Evolutionary conservation across 345 rosid genomes (phyloP), one percentile per base, ranked within the genome.

Genomic region (Syzygium oleosum): DNA sequence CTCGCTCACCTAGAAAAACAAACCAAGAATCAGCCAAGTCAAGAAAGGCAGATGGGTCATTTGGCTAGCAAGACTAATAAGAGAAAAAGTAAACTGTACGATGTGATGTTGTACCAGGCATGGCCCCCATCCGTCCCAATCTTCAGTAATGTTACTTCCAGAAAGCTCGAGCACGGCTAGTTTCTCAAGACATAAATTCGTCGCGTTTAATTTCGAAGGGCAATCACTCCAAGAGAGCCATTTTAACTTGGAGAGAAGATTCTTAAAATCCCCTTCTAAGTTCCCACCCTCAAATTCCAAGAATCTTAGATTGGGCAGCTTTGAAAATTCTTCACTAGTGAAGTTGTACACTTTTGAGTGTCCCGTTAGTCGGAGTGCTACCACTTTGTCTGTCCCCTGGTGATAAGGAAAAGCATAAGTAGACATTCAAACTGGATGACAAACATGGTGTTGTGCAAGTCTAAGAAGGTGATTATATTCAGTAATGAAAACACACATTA

Each of bases 201-300:
- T 25, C 4, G 52, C 41, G 0, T 17, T 52, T 11, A 87, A n/a
- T 17, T 53, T 17, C 7, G 1, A 46, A 53, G 43, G n/a, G n/a
- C 51, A 19, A 59, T 63, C 22, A 7, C 59, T 59, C 85, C 88
- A 87, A 52, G 65, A 87, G 16, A 87, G 73, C 88, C 88, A 87
- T 43, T 4, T 79, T 51, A 87, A 56, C 22, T 87, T 38, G 21
- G 19, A 34, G 55, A 87, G 85, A 22, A 7, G 17, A 41, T 41
- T 25, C 27, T 87, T 38, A 49, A 87, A 38, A 27, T 87, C 53
- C 11, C 85, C 54, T 13, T 5, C 23, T 29, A 78, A 52, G 14
- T 38, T 2, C 38, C n/a, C 84, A 2, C 78, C 52, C 19, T 79
- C 51, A 16, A 87, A 46, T 41, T 79, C 43, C 27, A 54, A 63